phyloP scores from a whole-genome alignment of 2,329 filamentous ascomycete species.

The Pseudogymnoascus sp. region DNA sequence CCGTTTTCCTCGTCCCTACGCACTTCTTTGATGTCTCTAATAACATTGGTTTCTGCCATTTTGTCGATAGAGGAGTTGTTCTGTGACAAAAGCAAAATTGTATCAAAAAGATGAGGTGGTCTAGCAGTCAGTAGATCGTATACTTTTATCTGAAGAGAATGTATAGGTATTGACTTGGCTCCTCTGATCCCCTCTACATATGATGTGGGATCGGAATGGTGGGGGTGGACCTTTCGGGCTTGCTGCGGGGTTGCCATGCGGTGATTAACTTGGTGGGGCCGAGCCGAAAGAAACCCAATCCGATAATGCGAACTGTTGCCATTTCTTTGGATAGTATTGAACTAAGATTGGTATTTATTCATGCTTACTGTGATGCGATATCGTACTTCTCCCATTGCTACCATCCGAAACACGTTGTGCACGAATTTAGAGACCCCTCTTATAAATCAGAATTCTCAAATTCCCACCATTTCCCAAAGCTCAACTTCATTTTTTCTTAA shows the following conservation, averaged over 20 bases:
- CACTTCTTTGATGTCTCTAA: conserved; percentile 15
- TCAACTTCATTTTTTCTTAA: neutral
- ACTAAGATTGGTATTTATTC: neutral
- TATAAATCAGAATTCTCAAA: neutral
- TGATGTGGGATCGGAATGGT: neutral
- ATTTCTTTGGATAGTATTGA: neutral
- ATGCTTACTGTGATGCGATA: neutral
- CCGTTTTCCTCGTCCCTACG: conserved; percentile 3
- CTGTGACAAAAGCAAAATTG: neutral
- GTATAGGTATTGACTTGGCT: neutral
- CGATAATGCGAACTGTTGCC: neutral
- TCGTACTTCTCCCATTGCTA: neutral
- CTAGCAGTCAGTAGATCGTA: neutral
- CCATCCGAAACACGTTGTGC: neutral
- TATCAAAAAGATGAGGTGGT: neutral
- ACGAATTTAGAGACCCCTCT: neutral
- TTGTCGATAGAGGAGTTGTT: neutral
- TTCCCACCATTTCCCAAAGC: neutral
- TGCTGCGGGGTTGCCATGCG: neutral
- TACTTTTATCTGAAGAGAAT: neutral
- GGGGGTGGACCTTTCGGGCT: neutral
- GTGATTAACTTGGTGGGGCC: neutral
- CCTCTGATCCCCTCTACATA: neutral
- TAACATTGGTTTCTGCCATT: conserved; percentile 6
- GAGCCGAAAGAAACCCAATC: neutral